Conservation (phyloP, 148 eudicot species). For the Cornus florida region DNA sequence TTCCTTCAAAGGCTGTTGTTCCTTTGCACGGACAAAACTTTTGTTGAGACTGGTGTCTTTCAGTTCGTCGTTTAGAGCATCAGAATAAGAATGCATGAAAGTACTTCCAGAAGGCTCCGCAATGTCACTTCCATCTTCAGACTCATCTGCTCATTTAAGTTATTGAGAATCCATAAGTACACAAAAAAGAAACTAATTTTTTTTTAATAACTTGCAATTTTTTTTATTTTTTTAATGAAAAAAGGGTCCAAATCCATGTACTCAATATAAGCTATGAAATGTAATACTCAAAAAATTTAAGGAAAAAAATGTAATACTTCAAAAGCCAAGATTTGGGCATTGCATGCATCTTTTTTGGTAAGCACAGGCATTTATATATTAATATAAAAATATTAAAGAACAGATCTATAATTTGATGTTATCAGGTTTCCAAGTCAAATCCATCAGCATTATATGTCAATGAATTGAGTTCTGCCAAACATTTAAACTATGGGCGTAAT, state of each 20-base stretch:
- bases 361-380: too few relatives aligned
- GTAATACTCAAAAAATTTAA: too few relatives aligned
- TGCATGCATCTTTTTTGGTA: too few relatives aligned
- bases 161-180: not conserved
- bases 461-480: too few relatives aligned
- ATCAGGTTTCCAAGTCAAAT: too few relatives aligned
- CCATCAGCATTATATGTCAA: too few relatives aligned
- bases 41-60: slow-evolving; percentile 58
- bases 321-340: too few relatives aligned
- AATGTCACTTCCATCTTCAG: slow-evolving; percentile 62
- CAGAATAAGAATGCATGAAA: slow-evolving; percentile 76
- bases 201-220: not conserved
- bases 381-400: too few relatives aligned
- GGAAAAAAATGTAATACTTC: too few relatives aligned
- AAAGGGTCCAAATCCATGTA: not conserved
- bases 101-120: slow-evolving; percentile 37
- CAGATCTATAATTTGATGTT: too few relatives aligned
- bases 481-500: too few relatives aligned
- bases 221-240: not conserved
- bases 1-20: slow-evolving; percentile 36
- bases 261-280: not conserved
- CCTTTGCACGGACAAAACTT: slow-evolving; percentile 80
- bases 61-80: slow-evolving; percentile 66
- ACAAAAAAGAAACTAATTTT: not conserved
- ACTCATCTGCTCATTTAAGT: slow-evolving; percentile 48